Evolutionary conservation across 768 basidiomycete genomes (phyloP), one percentile per base, ranked within the genome.

Genomic region (Boletus sp.): DNA sequence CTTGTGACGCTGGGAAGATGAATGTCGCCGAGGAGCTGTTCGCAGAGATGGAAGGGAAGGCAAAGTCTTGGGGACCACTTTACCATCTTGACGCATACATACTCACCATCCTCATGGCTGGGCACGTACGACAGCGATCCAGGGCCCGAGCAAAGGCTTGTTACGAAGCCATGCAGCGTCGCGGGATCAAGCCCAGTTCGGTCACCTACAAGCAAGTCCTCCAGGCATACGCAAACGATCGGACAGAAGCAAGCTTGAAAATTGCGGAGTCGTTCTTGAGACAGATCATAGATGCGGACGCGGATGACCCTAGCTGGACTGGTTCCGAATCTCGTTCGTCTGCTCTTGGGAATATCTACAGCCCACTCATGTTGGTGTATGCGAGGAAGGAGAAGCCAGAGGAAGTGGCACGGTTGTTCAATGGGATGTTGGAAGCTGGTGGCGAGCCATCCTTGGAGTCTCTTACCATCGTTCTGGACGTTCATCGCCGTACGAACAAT

Each of bases 61-160:
- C 62, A 47, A 52, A 51, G 50, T 60, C 73, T 11, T 73, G 74
- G 70, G 65, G 75, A 17, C 67, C 76, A 4, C 65, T 72, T 29
- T 59, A 83, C 17, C 70, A 75, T 37, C 68, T 86, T 58, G 83
- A 82, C 57, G 75, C 79, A 37, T 86, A 84, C 65, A 74, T 85
- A 44, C 77, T 91, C 58, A 90, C 90, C 28, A 84, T 89, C 65
- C 72, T 96, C 67, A 86, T 94, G 78, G 77, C 81, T 7, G 89
- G 86, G 0, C 89, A 85, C 68, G 74, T 96, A 52, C 82, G 83
- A 17, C 61, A 64, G 2, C 80, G 83, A 4, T 74, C 87, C 33
- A 77, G 75, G 50, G 60, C 65, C 6, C 74, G 74, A 45, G 93
- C 94, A 3, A 84, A 78, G 73, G 77, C 70, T 17, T 76, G 90